phyloP scores from a whole-genome alignment of 768 basidiomycete species.

The Gyrodon lividus region DNA sequence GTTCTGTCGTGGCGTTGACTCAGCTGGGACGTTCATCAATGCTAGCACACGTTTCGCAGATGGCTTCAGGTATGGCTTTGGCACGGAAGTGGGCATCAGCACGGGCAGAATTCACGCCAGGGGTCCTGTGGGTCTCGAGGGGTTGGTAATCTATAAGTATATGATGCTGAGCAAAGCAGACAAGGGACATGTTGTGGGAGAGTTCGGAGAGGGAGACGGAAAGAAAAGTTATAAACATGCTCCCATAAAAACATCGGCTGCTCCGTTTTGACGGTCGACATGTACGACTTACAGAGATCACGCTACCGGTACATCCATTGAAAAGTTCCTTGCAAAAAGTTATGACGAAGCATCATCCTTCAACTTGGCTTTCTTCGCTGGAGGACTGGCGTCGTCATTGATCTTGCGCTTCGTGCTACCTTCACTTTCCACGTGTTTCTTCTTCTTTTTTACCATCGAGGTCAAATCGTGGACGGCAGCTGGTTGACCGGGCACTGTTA shows the following conservation, averaged over 20 bases:
- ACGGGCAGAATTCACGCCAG: slow-evolving; percentile 96
- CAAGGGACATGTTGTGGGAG: slow-evolving; percentile 80
- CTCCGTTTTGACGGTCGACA: slow-evolving; percentile 23
- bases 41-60: slow-evolving; percentile 96
- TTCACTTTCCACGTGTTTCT: slow-evolving; percentile 42
- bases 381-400: slow-evolving; percentile 49
- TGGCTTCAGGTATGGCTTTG: slow-evolving; percentile 95
- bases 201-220: slow-evolving; percentile 71
- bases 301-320: neutral
- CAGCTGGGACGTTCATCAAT: slow-evolving; percentile 91
- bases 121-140: slow-evolving; percentile 93
- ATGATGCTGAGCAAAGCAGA: slow-evolving; percentile 74
- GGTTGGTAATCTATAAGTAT: slow-evolving; percentile 95
- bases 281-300: neutral
- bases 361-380: slow-evolving; percentile 62
- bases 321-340: neutral
- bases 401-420: slow-evolving; percentile 66
- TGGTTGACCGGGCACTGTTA: slow-evolving; percentile 34
- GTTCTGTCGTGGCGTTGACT: slow-evolving; percentile 89
- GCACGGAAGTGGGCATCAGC: slow-evolving; percentile 96
- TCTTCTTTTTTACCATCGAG: slow-evolving; percentile 86
- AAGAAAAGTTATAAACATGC: slow-evolving; percentile 75
- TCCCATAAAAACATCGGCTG: slow-evolving; percentile 18
- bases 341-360: slow-evolving; percentile 36
- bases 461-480: slow-evolving; percentile 78